Base-by-base conservation (phyloP, 1,284 basidiomycete genomes). In the Phylloboletellus chloephorus region DNA sequence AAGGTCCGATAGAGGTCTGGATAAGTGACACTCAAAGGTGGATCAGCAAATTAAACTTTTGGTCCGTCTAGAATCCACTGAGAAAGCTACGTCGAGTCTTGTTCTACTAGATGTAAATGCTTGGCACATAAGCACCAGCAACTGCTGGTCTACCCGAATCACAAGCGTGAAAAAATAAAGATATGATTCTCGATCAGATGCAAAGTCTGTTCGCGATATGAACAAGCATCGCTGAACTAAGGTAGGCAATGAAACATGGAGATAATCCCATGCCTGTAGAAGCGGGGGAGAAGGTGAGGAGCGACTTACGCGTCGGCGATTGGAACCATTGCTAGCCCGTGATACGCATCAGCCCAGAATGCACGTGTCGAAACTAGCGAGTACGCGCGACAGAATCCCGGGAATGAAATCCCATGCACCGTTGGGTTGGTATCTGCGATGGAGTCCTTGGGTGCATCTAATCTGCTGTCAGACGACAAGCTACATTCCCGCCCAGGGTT, bases 271-370 rank as follows among this genome's bases (percentile, higher is more conserved):
- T 29, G 24, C 22, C 36, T 43, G 39, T 37, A 31, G 32, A 39
- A 30, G 25, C 24, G 21, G 37, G 31, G 29, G 16, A 34, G 17
- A 46, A 26, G 31, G 30, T 16, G 22, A 43, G 9, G 13, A 21
- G 10, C 12, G 17, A 74, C 86, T 65, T 58, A 89, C 78, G 81
- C 74, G 63, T 95, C 92, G 20, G 91, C 90, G 46, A 94, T 76
- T 1, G 92, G 91, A 10, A 93, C 88, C 76, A 97, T 86, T 1
- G 86, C 78, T 15, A 93, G 69, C 2, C 82, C 80, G 61, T 94
- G 89, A 60, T 82, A 93, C 4, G 80, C 73, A 60, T 96, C 92
- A 39, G 94, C 79, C 39, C 88, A 67, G 65, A 97, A 97, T 0
- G 92, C 85, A 28, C 92, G 74, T 3, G 90, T 90, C 8, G 82